These are phyloP conservation scores for Farysia itapuensis DNA, from an alignment of 1,284 basidiomycete species.

Conservation along the genomic window DNA sequence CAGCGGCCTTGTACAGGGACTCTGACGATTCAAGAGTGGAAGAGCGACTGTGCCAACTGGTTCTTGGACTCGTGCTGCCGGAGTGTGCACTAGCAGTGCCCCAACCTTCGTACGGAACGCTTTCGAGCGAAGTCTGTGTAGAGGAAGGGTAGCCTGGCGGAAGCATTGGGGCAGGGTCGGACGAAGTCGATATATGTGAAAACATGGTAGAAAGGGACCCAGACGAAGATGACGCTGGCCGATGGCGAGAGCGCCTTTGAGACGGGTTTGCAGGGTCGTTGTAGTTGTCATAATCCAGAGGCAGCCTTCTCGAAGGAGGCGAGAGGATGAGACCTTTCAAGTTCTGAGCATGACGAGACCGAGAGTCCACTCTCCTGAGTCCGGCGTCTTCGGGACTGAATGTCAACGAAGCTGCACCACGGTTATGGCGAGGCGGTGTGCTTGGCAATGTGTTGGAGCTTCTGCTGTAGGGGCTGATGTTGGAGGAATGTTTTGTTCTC, in stretches of 20 bases:
- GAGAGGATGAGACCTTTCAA: conserved; percentile 35
- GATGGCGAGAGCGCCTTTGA: conserved; percentile 19
- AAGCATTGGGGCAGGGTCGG: conserved; percentile 32
- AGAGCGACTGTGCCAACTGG: conserved; percentile 45
- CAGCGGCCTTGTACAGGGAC: conserved; percentile 27
- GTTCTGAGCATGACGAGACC: conserved; percentile 31
- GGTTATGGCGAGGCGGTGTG: conserved; percentile 25
- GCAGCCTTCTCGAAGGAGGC: conserved; percentile 23
- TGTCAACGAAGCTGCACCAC: conserved; percentile 11
- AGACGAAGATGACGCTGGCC: conserved; percentile 29
- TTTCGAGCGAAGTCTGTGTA: conserved; percentile 21
- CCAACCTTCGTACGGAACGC: conserved; percentile 24
- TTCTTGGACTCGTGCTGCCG: conserved; percentile 28
- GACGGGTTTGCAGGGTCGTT: conserved; percentile 10
- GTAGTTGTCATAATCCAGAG: conserved; percentile 24
- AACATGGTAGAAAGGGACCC: conserved; percentile 34
- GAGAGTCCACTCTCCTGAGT: conserved; percentile 27
- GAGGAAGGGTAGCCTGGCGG: conserved; percentile 23
- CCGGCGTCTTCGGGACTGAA: conserved; percentile 28
- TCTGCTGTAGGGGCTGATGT: conserved; percentile 23
- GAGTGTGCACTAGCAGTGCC: conserved; percentile 24
- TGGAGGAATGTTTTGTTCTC: conserved; percentile 26
- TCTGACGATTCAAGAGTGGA: conserved; percentile 43
- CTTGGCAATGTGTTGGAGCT: conserved; percentile 13
- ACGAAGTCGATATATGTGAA: conserved; percentile 33